phyloP scores from a whole-genome alignment of 78 protist species.

The Monocercomonoides exilis region DNA sequence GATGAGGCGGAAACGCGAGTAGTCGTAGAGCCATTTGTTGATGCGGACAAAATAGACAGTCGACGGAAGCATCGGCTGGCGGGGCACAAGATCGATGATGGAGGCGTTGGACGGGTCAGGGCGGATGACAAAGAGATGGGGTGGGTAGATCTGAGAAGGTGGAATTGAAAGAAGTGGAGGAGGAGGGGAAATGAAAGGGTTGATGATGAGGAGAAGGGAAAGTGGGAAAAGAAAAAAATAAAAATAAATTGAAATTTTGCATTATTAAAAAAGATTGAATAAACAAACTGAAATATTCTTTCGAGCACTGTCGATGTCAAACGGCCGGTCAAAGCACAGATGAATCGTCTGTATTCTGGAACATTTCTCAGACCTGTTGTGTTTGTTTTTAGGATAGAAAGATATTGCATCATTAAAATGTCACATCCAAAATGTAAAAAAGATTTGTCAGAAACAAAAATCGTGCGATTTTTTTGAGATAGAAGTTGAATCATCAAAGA shows the following conservation, averaged over 20 bases:
- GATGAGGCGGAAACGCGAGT: neutral
- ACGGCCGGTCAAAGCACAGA: neutral
- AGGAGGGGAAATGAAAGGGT: too few species aligned
- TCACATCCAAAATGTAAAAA: too few species aligned
- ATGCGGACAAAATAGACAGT: neutral
- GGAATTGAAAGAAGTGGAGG: neutral
- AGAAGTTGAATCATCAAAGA: too few species aligned
- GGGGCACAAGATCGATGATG: neutral
- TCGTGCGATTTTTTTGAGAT: too few species aligned
- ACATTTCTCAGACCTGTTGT: too few species aligned
- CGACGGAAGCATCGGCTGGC: neutral
- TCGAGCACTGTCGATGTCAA: neutral
- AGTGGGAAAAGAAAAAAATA: too few species aligned
- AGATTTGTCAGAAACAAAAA: too few species aligned
- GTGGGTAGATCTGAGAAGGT: neutral
- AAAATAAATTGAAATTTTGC: too few species aligned
- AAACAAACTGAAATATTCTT: neutral
- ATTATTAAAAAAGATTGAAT: neutral
- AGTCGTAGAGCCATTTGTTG: neutral
- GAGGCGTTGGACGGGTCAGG: neutral
- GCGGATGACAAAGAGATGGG: neutral
- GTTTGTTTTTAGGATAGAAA: too few species aligned
- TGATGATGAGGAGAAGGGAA: too few species aligned
- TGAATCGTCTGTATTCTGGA: neutral
- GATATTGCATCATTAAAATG: too few species aligned